Evolutionary conservation across 2,329 filamentous ascomycete genomes (phyloP), one percentile per base, ranked within the genome.

Genomic region (Fusarium scirpi): DNA sequence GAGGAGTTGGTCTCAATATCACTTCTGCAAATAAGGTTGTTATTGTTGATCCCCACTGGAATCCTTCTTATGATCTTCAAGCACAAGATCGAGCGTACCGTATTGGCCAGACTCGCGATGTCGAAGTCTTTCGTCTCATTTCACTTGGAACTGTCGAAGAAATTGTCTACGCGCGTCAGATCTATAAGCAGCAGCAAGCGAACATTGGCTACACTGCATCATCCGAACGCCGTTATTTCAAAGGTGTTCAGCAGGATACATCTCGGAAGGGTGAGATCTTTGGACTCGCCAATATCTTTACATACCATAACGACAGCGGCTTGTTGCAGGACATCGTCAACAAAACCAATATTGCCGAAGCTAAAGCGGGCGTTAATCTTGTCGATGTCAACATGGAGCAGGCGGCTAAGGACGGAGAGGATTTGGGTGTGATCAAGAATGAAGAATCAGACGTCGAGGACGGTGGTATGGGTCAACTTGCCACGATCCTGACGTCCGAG

Each of bases 131-230:
- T 78, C 90, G 96, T 6, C 87, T 99, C 2, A 90, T 99, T 20
- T 95, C 92, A 3, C 90, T 93, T 2, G 96, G 96, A 1, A 98
- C 96, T 0, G 94, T 99, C 18, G 96, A 99, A 77, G 96, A 99
- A 79, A 96, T 98, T 57, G 94, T 98, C 10, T 99, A 99, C 75
- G 96, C 95, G 0, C 88, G 96, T 9, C 96, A 99, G 76, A 96
- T 99, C 41, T 99, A 99, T 85, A 99, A 99, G 80, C 96, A 99
- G 77, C 96, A 99, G 76, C 96, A 98, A 81, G 95, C 96, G 27
- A 98, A 98, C 76, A 98, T 99, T 62, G 96, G 93, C 1, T 98
- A 99, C 80, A 97, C 91, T 34, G 96, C 96, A 1, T 97, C 93
- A 0, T 92, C 91, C 8, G 96, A 99, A 80, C 90, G 96, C 6